Evolutionary conservation across 345 rosid genomes (phyloP), one percentile per base, ranked within the genome.

Genomic region (Rhodamnia argentea): DNA sequence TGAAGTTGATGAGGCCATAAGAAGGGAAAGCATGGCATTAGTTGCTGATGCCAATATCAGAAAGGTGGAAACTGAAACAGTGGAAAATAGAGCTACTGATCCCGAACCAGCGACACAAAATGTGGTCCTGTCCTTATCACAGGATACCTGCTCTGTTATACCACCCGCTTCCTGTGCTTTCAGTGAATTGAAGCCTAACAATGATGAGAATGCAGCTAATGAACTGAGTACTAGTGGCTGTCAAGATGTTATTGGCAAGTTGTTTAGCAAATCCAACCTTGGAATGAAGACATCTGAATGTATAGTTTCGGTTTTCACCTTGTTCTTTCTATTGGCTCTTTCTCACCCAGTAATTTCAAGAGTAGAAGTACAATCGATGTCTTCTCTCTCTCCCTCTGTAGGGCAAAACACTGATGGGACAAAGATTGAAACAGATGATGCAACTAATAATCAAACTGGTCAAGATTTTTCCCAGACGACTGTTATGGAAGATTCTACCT

Each of bases 121-220:
- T 81, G 91, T 91, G 85, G 89, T 88, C 16, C 91, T 92, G 52
- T 93, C 93, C 88, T 89, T 92, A 88, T 90, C 92, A 86, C 86
- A 26, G 90, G 90, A 89, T 88, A 82, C 88, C 84, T 87, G 89
- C 85, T 88, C 89, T 54, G 87, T 83, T 89, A 85, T 88, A 82
- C 88, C 87, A 85, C 74, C 92, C n/a, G 87, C 86, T 70, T 91
- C 94, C 82, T 85, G 87, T 56, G 86, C 88, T 20, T 88, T 82
- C 75, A 52, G 85, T 85, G 90, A 87, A 84, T 60, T 89, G 83
- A 91, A 89, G 89, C 85, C 87, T 59, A 84, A 59, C 82, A n/a
- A 82, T 82, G 88, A 84, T 78, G 89, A 83, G 59, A 64, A 84
- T 82, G 54, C 70, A 55, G 87, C 88, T 52, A 89, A 85, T 75